Conservation (phyloP, 441 rosid species). For the Heliophila coronopifolia region DNA sequence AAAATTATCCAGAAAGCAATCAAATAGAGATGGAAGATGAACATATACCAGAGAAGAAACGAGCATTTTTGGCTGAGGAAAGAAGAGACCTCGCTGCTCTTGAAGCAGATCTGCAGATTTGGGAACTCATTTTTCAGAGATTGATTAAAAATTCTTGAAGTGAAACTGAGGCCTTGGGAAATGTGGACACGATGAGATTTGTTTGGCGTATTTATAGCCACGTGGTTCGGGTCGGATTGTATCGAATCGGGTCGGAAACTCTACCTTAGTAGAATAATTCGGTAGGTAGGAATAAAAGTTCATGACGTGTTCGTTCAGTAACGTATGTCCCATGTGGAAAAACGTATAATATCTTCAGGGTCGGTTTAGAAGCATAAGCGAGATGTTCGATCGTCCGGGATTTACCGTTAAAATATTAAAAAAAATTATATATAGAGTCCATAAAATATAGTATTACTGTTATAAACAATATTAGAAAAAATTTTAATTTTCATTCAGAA, state of each 20-base stretch:
- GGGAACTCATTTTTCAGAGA: conserved; percentile 55
- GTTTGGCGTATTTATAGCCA: background rate
- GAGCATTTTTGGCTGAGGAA: conserved; percentile 55
- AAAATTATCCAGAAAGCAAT: background rate
- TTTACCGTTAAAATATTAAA: too few relatives aligned
- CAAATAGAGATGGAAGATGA: background rate
- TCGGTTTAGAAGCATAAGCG: too few relatives aligned
- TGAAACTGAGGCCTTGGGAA: conserved; percentile 13
- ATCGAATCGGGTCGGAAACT: conserved; percentile 17
- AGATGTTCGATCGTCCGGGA: too few relatives aligned
- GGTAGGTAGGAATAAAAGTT: background rate
- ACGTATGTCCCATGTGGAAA: too few relatives aligned
- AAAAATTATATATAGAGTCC: too few relatives aligned
- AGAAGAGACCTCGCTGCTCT: conserved; percentile 69
- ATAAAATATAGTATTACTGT: too few relatives aligned
- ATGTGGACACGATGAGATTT: conserved; percentile 10
- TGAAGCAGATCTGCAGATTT: conserved; percentile 68
- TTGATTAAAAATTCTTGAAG: background rate
- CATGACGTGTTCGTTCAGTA: background rate
- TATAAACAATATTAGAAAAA: too few relatives aligned
- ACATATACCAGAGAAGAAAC: conserved; percentile 60
- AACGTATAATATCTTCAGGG: too few relatives aligned
- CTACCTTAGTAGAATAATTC: conserved; percentile 16
- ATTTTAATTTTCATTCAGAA: too few relatives aligned
- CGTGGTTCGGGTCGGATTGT: background rate